A percentile compares a stretch with the other conserved stretches of the same genome.
Evolutionary conservation across 2,329 filamentous ascomycete genomes (phyloP).

Genomic region (Colletotrichum filicis): DNA sequence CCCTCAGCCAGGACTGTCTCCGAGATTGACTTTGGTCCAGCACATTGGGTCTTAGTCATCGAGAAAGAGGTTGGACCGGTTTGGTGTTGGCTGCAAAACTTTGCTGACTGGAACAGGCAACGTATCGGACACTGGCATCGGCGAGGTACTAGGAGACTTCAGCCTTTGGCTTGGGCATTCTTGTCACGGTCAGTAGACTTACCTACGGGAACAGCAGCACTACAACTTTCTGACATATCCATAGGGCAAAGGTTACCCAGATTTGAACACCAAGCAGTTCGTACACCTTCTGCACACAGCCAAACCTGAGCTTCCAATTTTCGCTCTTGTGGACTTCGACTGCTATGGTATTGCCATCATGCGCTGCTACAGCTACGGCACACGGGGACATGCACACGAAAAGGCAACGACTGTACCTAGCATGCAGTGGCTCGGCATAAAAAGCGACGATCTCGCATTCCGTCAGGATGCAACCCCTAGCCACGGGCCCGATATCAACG

Average conservation of each 20-base stretch:
- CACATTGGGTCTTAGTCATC: constrained; percentile 76
- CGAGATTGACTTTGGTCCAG: constrained; percentile 57
- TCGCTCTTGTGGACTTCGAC: constrained; percentile 78
- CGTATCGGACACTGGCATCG: constrained; percentile 74
- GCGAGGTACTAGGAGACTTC: constrained; percentile 64
- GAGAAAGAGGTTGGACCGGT: constrained; percentile 75
- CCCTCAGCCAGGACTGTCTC: constrained; percentile 63
- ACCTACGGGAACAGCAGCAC: neutral
- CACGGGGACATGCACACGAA: constrained; percentile 71
- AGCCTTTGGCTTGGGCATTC: constrained; percentile 65
- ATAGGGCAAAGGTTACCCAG: constrained; percentile 85
- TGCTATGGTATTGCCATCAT: constrained; percentile 81
- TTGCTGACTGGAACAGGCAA: constrained; percentile 64
- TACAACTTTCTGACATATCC: neutral
- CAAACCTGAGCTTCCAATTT: constrained; percentile 65
- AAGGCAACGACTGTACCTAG: constrained; percentile 57
- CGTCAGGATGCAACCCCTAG: neutral
- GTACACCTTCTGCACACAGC: constrained; percentile 62
- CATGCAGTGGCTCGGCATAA: constrained; percentile 74
- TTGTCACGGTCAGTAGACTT: constrained; percentile 68
- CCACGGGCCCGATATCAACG: neutral
- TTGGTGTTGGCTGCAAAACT: neutral
- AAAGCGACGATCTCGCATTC: constrained; percentile 52
- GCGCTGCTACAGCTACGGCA: constrained; percentile 78
- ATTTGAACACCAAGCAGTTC: constrained; percentile 76